These are phyloP conservation scores for Pisolithus marmoratus DNA, from an alignment of 768 basidiomycete genomes.

Conservation along the genomic window DNA sequence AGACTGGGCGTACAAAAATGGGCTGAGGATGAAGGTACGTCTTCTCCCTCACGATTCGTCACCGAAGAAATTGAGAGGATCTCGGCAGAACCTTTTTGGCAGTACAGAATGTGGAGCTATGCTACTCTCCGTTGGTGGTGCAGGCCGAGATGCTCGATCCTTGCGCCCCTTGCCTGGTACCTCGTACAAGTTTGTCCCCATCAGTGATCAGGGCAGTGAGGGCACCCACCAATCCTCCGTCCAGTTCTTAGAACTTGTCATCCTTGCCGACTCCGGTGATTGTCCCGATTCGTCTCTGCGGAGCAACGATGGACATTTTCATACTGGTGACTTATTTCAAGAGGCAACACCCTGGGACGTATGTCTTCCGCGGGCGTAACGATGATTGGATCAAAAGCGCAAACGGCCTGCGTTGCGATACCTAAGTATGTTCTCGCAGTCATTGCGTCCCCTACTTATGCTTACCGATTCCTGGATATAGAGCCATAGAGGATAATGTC, in stretches of 20 bases:
- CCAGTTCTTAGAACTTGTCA: constrained; percentile 61
- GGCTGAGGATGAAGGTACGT: constrained; percentile 58
- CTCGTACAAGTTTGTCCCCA: constrained; percentile 62
- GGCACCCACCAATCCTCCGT: constrained; percentile 49
- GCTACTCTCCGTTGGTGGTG: constrained; percentile 53
- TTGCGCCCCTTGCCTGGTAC: constrained; percentile 58
- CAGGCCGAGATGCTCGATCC: constrained; percentile 44
- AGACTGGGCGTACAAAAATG: constrained; percentile 60
- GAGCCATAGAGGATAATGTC: constrained; percentile 74
- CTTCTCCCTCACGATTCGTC: constrained; percentile 9
- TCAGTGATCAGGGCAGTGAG: constrained; percentile 33
- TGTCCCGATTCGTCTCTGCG: constrained; percentile 60
- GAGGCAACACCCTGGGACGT: constrained; percentile 52
- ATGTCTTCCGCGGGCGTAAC: constrained; percentile 64
- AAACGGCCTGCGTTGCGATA: constrained; percentile 73
- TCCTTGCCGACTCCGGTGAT: constrained; percentile 60
- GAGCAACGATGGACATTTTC: constrained; percentile 62
- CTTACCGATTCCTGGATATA: constrained; percentile 13
- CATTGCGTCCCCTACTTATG: not conserved
- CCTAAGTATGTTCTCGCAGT: constrained; percentile 42
- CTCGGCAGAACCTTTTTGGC: constrained; percentile 65
- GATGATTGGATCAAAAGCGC: constrained; percentile 87
- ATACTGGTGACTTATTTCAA: constrained; percentile 79
- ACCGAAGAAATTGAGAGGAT: constrained; percentile 13
- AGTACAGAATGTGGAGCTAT: constrained; percentile 77